phyloP scores from a whole-genome alignment of 306 rosid genomes.

The Oxytropis ochrocephala region DNA sequence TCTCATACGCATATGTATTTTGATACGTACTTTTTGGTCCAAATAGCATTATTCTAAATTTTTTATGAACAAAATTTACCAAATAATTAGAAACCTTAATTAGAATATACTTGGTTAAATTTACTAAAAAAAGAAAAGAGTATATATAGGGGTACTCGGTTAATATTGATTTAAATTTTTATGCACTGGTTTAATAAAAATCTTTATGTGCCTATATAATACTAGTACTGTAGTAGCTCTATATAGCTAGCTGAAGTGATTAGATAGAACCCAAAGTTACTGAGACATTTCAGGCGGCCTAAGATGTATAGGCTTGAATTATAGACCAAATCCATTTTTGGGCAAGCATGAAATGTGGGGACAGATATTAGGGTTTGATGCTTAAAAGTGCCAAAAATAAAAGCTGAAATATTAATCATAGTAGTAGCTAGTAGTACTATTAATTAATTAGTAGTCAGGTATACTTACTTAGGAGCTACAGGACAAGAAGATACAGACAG shows the following conservation, averaged over 20 bases:
- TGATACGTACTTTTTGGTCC: too few species aligned
- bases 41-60: too few species aligned
- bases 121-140: too few species aligned
- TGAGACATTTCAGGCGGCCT: slow-evolving; percentile 40
- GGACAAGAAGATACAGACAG: slow-evolving; percentile 31
- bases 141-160: too few species aligned
- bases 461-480: slow-evolving; percentile 28
- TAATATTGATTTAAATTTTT: neutral
- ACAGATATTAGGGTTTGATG: slow-evolving; percentile 34
- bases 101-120: neutral
- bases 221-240: neutral
- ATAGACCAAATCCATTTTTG: slow-evolving; percentile 33
- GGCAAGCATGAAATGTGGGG: slow-evolving; percentile 29
- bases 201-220: neutral
- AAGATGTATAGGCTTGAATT: slow-evolving; percentile 21
- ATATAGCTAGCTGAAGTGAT: slow-evolving; percentile 24
- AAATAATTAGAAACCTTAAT: neutral
- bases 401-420: too few species aligned
- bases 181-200: neutral
- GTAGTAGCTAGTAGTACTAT: too few species aligned
- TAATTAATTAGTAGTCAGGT: slow-evolving; percentile 15
- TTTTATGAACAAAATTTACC: too few species aligned
- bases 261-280: slow-evolving; percentile 35
- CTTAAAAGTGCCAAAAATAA: slow-evolving; percentile 33
- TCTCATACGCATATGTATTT: too few species aligned